phyloP scores from a whole-genome alignment of 257 asterid genomes.

The Forsythia suspensa region DNA sequence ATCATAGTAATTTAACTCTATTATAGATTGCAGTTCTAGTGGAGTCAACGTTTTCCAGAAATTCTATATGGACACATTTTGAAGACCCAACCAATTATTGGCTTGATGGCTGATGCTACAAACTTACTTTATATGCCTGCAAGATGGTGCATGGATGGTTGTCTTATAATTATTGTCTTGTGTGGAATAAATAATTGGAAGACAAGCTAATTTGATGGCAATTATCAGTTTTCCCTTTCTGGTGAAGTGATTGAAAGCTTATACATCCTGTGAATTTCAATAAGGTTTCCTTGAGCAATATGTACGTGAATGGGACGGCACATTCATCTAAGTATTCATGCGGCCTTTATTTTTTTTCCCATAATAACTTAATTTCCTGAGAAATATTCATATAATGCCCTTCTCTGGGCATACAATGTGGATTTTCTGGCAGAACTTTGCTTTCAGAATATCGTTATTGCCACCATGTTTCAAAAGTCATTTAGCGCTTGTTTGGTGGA shows the following conservation, averaged over 20 bases:
- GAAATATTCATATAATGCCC: neutral
- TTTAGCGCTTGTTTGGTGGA: too few species aligned
- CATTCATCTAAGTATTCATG: neutral
- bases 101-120: neutral
- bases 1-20: neutral
- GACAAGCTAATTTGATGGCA: neutral
- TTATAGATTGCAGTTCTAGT: neutral
- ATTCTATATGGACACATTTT: neutral
- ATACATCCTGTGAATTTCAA: neutral
- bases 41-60: neutral
- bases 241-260: neutral
- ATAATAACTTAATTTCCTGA: neutral
- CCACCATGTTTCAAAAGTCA: neutral
- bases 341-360: neutral
- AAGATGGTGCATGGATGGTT: neutral
- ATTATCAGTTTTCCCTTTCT: neutral
- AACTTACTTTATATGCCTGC: neutral
- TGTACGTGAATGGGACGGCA: neutral
- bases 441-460: neutral
- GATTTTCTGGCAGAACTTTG: neutral
- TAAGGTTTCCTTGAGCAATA: neutral
- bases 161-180: neutral
- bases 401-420: neutral
- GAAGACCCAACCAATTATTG: neutral
- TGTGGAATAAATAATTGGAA: neutral